phyloP scores from a whole-genome alignment of 2,329 filamentous ascomycete genomes.

The Ophiostoma populinum region DNA sequence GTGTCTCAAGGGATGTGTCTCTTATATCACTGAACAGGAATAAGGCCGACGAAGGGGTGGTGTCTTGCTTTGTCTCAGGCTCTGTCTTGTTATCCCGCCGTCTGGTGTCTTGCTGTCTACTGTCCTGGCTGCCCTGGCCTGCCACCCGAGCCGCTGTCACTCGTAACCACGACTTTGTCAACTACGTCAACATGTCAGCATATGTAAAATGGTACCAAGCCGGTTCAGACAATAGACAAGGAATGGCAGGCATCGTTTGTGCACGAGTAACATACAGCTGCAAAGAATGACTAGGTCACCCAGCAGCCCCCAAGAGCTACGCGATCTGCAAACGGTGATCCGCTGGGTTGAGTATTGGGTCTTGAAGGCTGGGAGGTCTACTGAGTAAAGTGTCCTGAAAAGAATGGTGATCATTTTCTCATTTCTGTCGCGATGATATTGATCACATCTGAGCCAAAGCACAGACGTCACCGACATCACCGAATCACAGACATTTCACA shows the following conservation, averaged over 20 bases:
- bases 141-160: no score
- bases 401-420: no score
- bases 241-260: no score
- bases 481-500: not conserved
- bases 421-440: no score
- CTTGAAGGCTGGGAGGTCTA: not conserved
- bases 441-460: no score
- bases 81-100: not conserved
- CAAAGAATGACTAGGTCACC: not conserved
- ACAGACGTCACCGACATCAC: not conserved
- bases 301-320: not conserved
- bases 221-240: no score
- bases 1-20: not conserved
- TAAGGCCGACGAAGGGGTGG: not conserved
- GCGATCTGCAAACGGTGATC: slow-evolving; percentile 1
- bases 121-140: no score
- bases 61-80: not conserved
- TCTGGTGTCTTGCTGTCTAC: not conserved
- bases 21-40: not conserved
- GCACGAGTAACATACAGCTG: no score
- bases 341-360: not conserved
- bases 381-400: no score
- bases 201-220: no score
- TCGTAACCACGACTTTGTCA: no score
- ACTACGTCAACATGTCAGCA: no score